These are phyloP conservation scores for Scutellaria galericulata DNA, from an alignment of 257 asterid species.

Conservation along the genomic window DNA sequence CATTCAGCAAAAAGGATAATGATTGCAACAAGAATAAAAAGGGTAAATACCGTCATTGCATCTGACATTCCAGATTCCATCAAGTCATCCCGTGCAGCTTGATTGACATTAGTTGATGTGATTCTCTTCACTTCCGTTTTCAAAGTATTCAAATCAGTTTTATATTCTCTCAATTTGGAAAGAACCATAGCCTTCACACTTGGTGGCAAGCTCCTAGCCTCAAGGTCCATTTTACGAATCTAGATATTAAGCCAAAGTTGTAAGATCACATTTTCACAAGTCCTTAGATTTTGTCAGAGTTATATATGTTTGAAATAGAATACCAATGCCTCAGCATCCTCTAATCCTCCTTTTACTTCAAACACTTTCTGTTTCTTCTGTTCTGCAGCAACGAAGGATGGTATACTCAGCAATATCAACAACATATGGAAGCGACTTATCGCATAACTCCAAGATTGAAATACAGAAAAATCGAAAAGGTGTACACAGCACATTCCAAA, in stretches of 20 bases:
- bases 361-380: constrained; percentile 64
- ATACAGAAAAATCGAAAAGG: not conserved
- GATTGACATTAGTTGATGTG: constrained; percentile 57
- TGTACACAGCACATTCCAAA: not conserved
- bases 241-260: constrained; percentile 31
- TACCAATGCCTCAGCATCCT: constrained; percentile 76
- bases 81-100: constrained; percentile 67
- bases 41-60: constrained; percentile 54
- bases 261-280: constrained; percentile 1
- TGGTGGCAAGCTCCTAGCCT: constrained; percentile 88
- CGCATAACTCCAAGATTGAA: not conserved
- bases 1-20: too few species aligned
- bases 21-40: not conserved
- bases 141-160: constrained; percentile 76
- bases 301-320: not conserved
- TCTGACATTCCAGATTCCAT: constrained; percentile 79
- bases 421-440: constrained; percentile 9
- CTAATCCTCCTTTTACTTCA: constrained; percentile 58
- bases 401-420: constrained; percentile 20
- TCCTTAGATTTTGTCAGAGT: not conserved
- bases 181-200: constrained; percentile 71
- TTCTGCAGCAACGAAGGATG: constrained; percentile 51
- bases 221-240: constrained; percentile 94
- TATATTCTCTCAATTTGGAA: constrained; percentile 80
- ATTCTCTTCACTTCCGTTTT: constrained; percentile 80